Percentiles rank a stretch among this genome's conserved stretches.
These are phyloP conservation scores for Achlya hypogyna DNA, from an alignment of 352 stramenopile genomes.

Conservation along the genomic window DNA sequence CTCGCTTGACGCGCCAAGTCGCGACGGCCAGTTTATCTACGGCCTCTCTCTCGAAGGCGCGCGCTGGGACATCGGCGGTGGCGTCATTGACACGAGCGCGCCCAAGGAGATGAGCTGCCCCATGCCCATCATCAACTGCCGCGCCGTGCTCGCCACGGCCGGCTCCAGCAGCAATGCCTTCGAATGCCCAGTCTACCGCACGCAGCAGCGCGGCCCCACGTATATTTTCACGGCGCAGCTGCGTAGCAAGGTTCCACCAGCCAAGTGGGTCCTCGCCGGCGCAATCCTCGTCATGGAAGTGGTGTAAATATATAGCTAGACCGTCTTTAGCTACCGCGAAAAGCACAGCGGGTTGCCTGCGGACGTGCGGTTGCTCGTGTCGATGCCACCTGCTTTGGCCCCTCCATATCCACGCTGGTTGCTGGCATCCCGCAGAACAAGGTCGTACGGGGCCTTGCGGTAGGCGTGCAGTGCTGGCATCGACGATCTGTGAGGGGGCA, in stretches of 20 bases:
- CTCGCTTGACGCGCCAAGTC: constrained; percentile 63
- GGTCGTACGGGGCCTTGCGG: constrained; percentile 18
- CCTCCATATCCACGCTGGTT: constrained; percentile 19
- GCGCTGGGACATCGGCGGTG: constrained; percentile 73
- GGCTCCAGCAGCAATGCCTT: constrained; percentile 34
- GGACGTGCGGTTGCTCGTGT: constrained; percentile 32
- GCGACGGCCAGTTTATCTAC: constrained; percentile 86
- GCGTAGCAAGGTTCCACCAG: constrained; percentile 70
- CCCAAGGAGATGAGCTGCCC: constrained; percentile 87
- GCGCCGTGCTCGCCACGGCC: constrained; percentile 42
- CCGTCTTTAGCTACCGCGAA: too few species aligned
- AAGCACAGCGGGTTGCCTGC: constrained; percentile 45
- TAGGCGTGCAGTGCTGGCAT: constrained; percentile 11
- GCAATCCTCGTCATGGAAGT: constrained; percentile 87
- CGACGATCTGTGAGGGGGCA: neutral
- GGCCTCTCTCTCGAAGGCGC: constrained; percentile 86
- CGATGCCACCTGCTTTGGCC: constrained; percentile 27
- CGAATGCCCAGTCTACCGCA: constrained; percentile 87
- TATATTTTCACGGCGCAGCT: constrained; percentile 85
- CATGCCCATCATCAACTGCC: constrained; percentile 89
- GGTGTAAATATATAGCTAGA: too few species aligned
- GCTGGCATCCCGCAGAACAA: constrained; percentile 22
- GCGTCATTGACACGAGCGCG: constrained; percentile 65
- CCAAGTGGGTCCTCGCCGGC: constrained; percentile 87
- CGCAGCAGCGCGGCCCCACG: constrained; percentile 81